Conservation (phyloP, 306 rosid genomes). For the Neltuma alba region DNA sequence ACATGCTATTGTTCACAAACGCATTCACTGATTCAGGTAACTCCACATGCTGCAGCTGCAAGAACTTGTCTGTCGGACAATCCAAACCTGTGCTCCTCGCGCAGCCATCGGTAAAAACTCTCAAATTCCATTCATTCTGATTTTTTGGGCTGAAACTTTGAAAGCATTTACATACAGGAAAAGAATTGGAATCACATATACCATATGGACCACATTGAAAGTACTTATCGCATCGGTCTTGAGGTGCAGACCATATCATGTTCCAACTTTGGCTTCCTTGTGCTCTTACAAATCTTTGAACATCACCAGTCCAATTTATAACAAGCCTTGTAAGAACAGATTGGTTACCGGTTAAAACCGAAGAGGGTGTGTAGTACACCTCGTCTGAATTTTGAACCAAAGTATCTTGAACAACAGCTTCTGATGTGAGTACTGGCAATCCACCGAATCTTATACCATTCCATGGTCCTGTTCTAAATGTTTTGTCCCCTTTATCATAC, state of each 20-base stretch:
- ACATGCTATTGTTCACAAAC: too few species aligned
- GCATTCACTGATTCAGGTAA: slow-evolving; percentile 46
- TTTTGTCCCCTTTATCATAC: neutral
- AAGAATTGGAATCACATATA: slow-evolving; percentile 54
- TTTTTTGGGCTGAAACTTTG: slow-evolving; percentile 49
- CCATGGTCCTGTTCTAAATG: slow-evolving; percentile 65
- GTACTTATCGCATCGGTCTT: slow-evolving; percentile 37
- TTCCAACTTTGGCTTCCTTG: slow-evolving; percentile 45
- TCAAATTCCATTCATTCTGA: slow-evolving; percentile 47
- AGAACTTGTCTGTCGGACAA: slow-evolving; percentile 43
- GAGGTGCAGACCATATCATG: slow-evolving; percentile 50
- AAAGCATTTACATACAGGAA: slow-evolving; percentile 56
- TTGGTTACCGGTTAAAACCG: neutral
- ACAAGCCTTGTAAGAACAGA: slow-evolving; percentile 41
- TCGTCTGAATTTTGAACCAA: slow-evolving; percentile 30
- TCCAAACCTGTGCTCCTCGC: slow-evolving; percentile 35
- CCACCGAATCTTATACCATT: slow-evolving; percentile 57
- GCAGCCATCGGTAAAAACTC: slow-evolving; percentile 57
- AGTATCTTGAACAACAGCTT: slow-evolving; percentile 22
- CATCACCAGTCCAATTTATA: slow-evolving; percentile 30
- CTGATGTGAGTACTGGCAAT: slow-evolving; percentile 39
- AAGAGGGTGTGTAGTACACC: slow-evolving; percentile 45
- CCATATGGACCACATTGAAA: slow-evolving; percentile 60
- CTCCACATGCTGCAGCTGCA: slow-evolving; percentile 34
- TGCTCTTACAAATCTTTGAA: slow-evolving; percentile 46